phyloP scores from a whole-genome alignment of 1,284 basidiomycete genomes.

The Chalciporus piperatoides region DNA sequence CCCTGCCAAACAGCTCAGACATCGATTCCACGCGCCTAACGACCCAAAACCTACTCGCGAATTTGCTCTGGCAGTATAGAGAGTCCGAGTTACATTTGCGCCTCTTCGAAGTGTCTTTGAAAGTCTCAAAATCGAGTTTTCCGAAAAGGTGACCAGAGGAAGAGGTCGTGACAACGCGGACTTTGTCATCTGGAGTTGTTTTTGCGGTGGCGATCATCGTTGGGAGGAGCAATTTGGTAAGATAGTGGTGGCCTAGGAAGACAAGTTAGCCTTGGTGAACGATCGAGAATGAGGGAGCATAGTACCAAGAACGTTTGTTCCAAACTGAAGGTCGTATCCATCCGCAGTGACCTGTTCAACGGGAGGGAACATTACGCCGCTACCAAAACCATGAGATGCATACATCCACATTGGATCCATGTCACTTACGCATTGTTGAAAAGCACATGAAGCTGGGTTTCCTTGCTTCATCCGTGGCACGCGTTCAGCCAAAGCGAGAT shows the following conservation, averaged over 20 bases:
- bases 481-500: no score
- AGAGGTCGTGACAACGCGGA: constrained; percentile 43
- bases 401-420: neutral
- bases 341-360: constrained; percentile 42
- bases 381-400: constrained; percentile 31
- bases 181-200: constrained; percentile 29
- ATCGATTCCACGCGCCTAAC: neutral
- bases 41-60: constrained; percentile 34
- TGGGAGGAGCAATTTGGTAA: constrained; percentile 49
- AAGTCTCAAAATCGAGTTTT: constrained; percentile 34
- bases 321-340: constrained; percentile 56
- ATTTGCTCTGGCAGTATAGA: constrained; percentile 48
- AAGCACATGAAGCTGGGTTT: constrained; percentile 25
- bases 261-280: neutral
- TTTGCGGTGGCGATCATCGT: constrained; percentile 37
- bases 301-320: constrained; percentile 53
- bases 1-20: constrained; percentile 12
- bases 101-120: constrained; percentile 38
- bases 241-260: constrained; percentile 40
- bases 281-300: neutral
- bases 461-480: constrained; percentile 36
- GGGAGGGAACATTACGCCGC: constrained; percentile 52
- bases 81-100: constrained; percentile 21
- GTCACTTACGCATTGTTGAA: constrained; percentile 28
- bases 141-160: constrained; percentile 34